A percentile compares a stretch with the other conserved stretches of the same genome.
Evolutionary conservation across 345 rosid species (phyloP).

Genomic region (Gossypium stocksii): DNA sequence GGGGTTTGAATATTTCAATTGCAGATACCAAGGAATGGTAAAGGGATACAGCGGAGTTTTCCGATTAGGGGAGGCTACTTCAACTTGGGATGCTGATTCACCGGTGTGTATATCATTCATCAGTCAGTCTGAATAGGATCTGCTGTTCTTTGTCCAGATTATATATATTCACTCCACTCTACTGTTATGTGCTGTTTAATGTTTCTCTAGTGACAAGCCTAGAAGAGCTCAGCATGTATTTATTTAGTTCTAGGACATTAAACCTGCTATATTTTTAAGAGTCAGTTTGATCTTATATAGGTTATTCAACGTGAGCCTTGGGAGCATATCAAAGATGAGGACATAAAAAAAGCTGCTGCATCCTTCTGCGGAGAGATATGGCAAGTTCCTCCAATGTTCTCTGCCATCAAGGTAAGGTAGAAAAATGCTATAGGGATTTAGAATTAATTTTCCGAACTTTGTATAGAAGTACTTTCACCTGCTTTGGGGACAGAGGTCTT

Average conservation of each 20-base stretch:
- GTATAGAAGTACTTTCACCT: neutral
- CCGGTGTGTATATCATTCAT: constrained; percentile 46
- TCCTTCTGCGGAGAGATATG: constrained; percentile 92
- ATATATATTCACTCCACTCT: neutral
- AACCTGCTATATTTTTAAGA: neutral
- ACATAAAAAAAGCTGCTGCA: constrained; percentile 64
- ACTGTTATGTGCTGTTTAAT: neutral
- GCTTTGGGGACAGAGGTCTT: neutral
- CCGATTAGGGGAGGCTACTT: constrained; percentile 96
- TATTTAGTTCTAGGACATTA: constrained; percentile 7
- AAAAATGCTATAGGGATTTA: neutral
- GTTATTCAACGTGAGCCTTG: constrained; percentile 93
- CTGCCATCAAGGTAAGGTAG: constrained; percentile 79
- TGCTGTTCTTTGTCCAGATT: neutral
- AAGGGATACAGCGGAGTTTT: constrained; percentile 92
- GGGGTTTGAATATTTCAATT: constrained; percentile 9
- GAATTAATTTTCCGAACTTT: no score
- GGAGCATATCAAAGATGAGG: constrained; percentile 89
- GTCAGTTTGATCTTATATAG: constrained; percentile 29
- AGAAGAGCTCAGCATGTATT: constrained; percentile 2
- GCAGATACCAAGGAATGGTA: constrained; percentile 88
- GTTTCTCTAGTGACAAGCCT: neutral
- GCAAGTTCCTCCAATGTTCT: constrained; percentile 99
- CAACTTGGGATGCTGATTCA: constrained; percentile 96
- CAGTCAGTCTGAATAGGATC: neutral